Evolutionary conservation across 1,284 basidiomycete species (phyloP).

Genomic region (Fomitopsis betulina): DNA sequence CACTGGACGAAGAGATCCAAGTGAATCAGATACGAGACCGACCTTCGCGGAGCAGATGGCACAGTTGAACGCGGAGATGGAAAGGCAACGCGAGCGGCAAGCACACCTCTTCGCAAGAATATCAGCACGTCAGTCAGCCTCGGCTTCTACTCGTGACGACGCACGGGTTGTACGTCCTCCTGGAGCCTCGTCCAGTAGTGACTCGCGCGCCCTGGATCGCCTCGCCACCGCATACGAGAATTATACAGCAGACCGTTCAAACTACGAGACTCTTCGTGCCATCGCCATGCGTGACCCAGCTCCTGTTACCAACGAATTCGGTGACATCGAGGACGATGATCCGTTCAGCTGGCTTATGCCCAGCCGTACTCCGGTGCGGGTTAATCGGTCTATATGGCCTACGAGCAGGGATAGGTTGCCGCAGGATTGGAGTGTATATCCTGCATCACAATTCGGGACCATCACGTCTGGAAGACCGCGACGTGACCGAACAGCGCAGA

Average conservation of each 20-base stretch:
- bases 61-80: neutral
- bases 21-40: neutral
- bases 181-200: neutral
- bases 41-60: neutral
- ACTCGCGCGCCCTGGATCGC: neutral
- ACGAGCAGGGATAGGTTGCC: neutral
- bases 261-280: neutral
- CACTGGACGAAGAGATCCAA: neutral
- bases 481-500: neutral
- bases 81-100: neutral
- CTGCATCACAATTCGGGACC: neutral
- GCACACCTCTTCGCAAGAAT: neutral
- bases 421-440: neutral
- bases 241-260: neutral
- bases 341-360: slow-evolving; percentile 10
- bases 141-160: neutral
- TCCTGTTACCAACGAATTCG: neutral
- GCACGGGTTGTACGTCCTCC: neutral
- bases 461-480: neutral
- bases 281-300: neutral
- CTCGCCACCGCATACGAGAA: neutral
- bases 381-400: neutral
- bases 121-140: neutral
- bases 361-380: neutral
- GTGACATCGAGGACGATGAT: neutral